Evolutionary conservation across 306 rosid species (phyloP), one percentile per base, ranked within the genome.

Genomic region (Quercus parvula): DNA sequence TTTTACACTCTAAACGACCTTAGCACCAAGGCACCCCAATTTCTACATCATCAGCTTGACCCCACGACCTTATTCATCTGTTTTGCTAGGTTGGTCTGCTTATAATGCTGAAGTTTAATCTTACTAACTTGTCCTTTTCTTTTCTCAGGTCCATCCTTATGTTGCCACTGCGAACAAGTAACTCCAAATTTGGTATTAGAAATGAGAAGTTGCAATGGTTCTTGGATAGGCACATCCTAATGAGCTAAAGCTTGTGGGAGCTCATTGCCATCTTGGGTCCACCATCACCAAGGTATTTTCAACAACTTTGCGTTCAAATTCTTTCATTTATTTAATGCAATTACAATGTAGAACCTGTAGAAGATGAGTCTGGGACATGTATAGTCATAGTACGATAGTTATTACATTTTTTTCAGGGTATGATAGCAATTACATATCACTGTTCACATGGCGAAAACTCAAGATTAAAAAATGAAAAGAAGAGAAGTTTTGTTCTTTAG

Each of bases 131-230:
- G 69, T 54, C 62, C 27, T 17, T 86, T 84, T 77, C 33, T 69
- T 77, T 81, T 61, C 69, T 30, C 82, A 92, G 98, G 98, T 95
- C 54, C 98, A 95, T 92, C 91, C 97, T 25, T 91, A 92, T 81
- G 93, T 95, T 84, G 97, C 98, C 77, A 92, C 99, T 5, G 99
- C 98, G n/a, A 92, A 92, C 63, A 91, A 94, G 84, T 22, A 94
- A 91, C 88, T 95, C 99, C 38, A 95, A 95, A 85, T 92, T 95
- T 76, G 98, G 98, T 67, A 91, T 92, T 67, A 92, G 98, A 89
- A 91, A 95, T 85, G 99, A 95, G 84, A 95, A 91, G 91, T 82
- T 95, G 88, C 99, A 91, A 77, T 95, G 98, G 97, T 95, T 95
- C 90, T 82, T 95, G 70, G 99, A 92, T 87, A 95, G 91, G 92